Base-by-base conservation (phyloP, 192 early-diverging fungal species). In the Gigaspora rosea region DNA sequence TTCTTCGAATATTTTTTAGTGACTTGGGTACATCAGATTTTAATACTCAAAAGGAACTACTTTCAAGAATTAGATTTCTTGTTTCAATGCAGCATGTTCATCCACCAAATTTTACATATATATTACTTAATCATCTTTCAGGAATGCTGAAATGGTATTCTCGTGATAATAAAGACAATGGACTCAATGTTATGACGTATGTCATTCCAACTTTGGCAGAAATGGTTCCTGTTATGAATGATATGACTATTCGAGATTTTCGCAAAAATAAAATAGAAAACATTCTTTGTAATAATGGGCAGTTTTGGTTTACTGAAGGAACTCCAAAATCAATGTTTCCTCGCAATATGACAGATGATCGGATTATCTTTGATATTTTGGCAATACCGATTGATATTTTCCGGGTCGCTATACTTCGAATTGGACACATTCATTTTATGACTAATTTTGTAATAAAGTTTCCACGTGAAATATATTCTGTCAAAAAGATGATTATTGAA, bases 101-200 rank as follows among this genome's bases (percentile, higher is more conserved):
- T 9, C 88, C 88, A 10, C 85, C 88, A 0, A 84, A 74, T 0
- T 88, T 89, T 74, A 78, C 85, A 0, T 81, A 86, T 78, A 76
- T 81, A 0, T 35, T 89, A 20, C 86, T 88, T 77, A 89, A 89
- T 47, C 83, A 88, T 71, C 75, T 89, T 3, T 80, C 87, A 7
- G 88, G 88, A 8, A 80, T 88, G 35, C 58, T 89, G 2, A 89
- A 89, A 74, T 89, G 88, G 86, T 83, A 81, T 52, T 77, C 86
- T 4, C 78, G 86, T 41, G 85, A 85, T 75, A 83, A 80, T 5
- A 85, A 81, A 32, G 71, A 78, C 8, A 67, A 80, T 41, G 82
- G 81, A 2, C 65, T 87, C 4, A 72, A 77, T 6, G 67, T 86
- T 15, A 80, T 89, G 78, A 71, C 76, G 2, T 69, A 80, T 6